These are phyloP conservation scores for Chytriomyces hyalinus DNA, from an alignment of 192 early-diverging fungal genomes.

Conservation along the genomic window DNA sequence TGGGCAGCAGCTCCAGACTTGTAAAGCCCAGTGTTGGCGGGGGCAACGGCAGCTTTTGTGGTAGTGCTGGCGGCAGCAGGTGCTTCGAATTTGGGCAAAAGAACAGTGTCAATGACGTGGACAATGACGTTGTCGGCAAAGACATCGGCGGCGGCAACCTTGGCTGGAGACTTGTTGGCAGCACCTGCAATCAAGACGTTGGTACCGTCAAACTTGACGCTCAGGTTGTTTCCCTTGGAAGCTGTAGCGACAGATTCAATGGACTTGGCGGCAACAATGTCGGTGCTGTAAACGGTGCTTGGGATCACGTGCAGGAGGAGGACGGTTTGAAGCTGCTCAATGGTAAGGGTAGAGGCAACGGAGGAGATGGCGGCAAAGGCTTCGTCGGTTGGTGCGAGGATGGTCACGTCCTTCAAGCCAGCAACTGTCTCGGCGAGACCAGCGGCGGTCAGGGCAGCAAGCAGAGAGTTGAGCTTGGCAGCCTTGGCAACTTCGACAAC, in stretches of 20 bases:
- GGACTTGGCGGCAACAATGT: slow-evolving; percentile 38
- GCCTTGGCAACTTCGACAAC: slow-evolving; percentile 26
- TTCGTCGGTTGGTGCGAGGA: slow-evolving; percentile 55
- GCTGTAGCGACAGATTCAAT: slow-evolving; percentile 3
- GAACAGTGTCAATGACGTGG: slow-evolving; percentile 61
- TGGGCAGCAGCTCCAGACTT: too few relatives aligned
- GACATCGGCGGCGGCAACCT: slow-evolving; percentile 48
- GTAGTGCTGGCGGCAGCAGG: neutral
- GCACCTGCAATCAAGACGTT: slow-evolving; percentile 40
- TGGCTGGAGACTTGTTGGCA: slow-evolving; percentile 46
- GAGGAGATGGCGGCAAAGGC: slow-evolving; percentile 45
- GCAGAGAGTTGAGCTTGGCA: slow-evolving; percentile 35
- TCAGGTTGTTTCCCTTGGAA: slow-evolving; percentile 15
- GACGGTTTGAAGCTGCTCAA: slow-evolving; percentile 31
- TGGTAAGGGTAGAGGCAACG: slow-evolving; percentile 37
- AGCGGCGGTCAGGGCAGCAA: slow-evolving; percentile 24
- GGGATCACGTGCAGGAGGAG: slow-evolving; percentile 52
- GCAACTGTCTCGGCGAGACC: slow-evolving; percentile 36
- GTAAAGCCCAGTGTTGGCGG: neutral
- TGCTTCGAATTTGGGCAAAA: slow-evolving; percentile 40
- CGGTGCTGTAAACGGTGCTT: slow-evolving; percentile 30
- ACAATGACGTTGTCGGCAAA: slow-evolving; percentile 45
- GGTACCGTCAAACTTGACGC: slow-evolving; percentile 19
- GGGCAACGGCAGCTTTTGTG: neutral
- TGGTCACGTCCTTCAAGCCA: slow-evolving; percentile 44